Evolutionary conservation across 2,329 filamentous ascomycete genomes (phyloP), one percentile per base, ranked within the genome.

Genomic region (Aspergillus puulaauensis): DNA sequence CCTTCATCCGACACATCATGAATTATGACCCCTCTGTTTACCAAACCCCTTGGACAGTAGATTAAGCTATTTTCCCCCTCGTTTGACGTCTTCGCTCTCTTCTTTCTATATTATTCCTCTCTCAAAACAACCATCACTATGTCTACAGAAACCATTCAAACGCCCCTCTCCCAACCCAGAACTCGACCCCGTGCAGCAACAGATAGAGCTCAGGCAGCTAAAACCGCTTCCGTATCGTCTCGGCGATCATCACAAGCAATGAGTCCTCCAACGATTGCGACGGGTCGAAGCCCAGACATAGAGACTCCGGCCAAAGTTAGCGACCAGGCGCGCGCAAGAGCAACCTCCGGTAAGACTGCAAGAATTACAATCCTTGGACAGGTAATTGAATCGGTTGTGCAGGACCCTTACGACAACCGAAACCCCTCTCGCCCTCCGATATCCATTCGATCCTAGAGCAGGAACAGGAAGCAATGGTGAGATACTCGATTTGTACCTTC

Each of bases 381-480:
- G 12, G 17, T 12, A 31, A 14, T 44, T 17, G 15, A 44, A 31
- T 39, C 59, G 31, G 56, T 17, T 12, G 11, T 37, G 37, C 86
- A 56, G 90, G 89, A 0, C 93, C 93, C 4, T 77, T 96, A 67
- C 86, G 93, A 61, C 93, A 96, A 73, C 93, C 93, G 6, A 85
- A 91, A 37, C 93, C 93, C 3, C 78, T 97, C 72, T 97, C 93
- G 0, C 88, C 91, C 1, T 90, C 91, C 3, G 93, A 98, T 73
- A 82, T 98, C 60, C 92, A 97, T 74, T 82, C 90, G 59, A 86
- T 96, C 77, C 82, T 97, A 24, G 93, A 98, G 76, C 95, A 96
- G 75, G 93, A 98, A 72, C 93, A 98, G 68, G 93, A 98, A 75
- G 90, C 92, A 37, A 89, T 97, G 68, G 93, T 95, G 82, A 63